phyloP scores from a whole-genome alignment of 1,139 yeast genomes.

The Schizosaccharomyces versatilis region DNA sequence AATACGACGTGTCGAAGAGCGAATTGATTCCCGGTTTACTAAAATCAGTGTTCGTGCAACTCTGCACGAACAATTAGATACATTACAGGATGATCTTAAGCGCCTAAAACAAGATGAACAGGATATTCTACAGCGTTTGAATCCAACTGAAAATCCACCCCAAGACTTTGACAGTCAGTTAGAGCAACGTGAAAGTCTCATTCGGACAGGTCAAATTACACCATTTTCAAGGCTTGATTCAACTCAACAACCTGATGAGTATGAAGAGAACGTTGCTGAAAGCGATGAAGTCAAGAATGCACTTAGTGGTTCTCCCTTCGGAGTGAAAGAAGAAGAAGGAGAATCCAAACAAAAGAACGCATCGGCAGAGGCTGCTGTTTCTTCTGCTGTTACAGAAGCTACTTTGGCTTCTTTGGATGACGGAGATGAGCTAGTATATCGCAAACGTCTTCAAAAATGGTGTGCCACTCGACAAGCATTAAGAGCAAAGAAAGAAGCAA shows the following conservation, averaged over 20 bases:
- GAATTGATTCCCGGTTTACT: slow-evolving; percentile 32
- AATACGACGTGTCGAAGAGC: slow-evolving; percentile 27
- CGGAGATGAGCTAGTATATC: slow-evolving; percentile 49
- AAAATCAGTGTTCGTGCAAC: slow-evolving; percentile 44
- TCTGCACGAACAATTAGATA: slow-evolving; percentile 32
- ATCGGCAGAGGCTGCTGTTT: background rate
- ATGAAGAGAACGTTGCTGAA: slow-evolving; percentile 8
- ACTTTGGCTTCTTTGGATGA: slow-evolving; percentile 32
- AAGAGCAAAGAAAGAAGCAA: slow-evolving; percentile 16
- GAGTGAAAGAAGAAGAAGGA: slow-evolving; percentile 15
- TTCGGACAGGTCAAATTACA: slow-evolving; percentile 79
- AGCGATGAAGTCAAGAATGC: background rate
- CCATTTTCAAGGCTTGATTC: slow-evolving; percentile 32
- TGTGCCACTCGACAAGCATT: slow-evolving; percentile 17
- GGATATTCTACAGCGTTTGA: slow-evolving; percentile 41
- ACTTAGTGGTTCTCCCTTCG: background rate
- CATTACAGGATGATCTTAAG: slow-evolving; percentile 24
- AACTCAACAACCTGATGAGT: slow-evolving; percentile 11
- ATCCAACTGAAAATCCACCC: slow-evolving; percentile 18
- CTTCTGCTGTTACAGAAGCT: background rate
- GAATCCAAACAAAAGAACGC: slow-evolving; percentile 13
- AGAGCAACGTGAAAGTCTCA: slow-evolving; percentile 51
- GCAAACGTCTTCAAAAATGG: slow-evolving; percentile 42
- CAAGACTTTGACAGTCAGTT: slow-evolving; percentile 29
- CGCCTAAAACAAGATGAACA: slow-evolving; percentile 36